These are phyloP conservation scores for Solanum etuberosum DNA, from an alignment of 257 asterid species.

Conservation along the genomic window DNA sequence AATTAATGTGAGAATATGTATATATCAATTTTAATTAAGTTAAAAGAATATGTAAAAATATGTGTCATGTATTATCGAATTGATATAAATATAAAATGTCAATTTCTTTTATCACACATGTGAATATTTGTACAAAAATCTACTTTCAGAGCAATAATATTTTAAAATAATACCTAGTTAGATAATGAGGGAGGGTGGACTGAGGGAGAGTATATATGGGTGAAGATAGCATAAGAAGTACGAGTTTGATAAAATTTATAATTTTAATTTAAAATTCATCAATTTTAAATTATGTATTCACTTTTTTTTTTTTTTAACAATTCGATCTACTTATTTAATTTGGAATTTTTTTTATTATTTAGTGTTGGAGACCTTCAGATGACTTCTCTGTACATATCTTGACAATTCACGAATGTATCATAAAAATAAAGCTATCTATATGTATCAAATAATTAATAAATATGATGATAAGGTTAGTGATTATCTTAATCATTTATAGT, in stretches of 20 bases:
- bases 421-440: not conserved
- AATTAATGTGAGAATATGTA: not conserved
- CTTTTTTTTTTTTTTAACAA: no score
- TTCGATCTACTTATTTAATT: no score
- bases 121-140: not conserved
- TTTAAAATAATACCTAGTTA: not conserved
- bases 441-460: not conserved
- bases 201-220: not conserved
- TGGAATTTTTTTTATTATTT: no score
- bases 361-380: not conserved
- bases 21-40: not conserved
- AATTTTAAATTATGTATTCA: no score
- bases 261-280: no score
- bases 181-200: not conserved
- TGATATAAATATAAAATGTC: not conserved
- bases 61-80: not conserved
- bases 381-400: not conserved
- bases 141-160: no score
- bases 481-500: not conserved
- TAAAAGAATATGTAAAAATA: not conserved
- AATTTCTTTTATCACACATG: not conserved
- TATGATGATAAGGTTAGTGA: not conserved
- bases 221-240: not conserved
- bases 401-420: not conserved
- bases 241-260: no score